phyloP scores from a whole-genome alignment of 257 asterid genomes.

The Nicotiana obtusifolia region DNA sequence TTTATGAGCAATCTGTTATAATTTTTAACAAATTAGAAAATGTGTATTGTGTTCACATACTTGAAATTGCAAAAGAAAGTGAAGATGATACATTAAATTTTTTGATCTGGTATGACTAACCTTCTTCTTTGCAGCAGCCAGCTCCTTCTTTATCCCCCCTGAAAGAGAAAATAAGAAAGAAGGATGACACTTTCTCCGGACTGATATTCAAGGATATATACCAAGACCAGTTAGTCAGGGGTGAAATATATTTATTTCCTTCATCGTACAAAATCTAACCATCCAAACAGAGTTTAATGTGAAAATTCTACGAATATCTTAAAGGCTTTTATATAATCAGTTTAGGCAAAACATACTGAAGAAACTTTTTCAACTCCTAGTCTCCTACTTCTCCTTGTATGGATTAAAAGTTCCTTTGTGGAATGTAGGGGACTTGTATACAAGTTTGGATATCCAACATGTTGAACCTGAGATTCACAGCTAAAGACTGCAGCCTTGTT shows the following conservation, averaged over 20 bases:
- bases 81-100: constrained; percentile 10
- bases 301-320: background rate
- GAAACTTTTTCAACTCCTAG: background rate
- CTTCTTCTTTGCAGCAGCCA: constrained; percentile 66
- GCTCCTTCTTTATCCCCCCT: constrained; percentile 71
- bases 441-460: background rate
- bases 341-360: background rate
- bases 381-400: background rate
- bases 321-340: background rate
- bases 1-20: constrained; percentile 60
- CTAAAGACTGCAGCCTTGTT: constrained; percentile 4
- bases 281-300: background rate
- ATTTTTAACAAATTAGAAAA: constrained; percentile 1
- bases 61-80: background rate
- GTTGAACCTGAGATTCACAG: background rate
- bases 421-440: background rate
- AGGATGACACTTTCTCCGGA: background rate
- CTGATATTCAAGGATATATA: background rate
- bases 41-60: background rate
- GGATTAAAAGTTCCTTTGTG: background rate
- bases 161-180: constrained; percentile 13
- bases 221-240: background rate
- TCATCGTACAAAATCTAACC: background rate
- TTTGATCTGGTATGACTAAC: constrained; percentile 24
- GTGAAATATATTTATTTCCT: constrained; percentile 1